Evolutionary conservation across 345 rosid species (phyloP).

Genomic region (Aurinia saxatilis): DNA sequence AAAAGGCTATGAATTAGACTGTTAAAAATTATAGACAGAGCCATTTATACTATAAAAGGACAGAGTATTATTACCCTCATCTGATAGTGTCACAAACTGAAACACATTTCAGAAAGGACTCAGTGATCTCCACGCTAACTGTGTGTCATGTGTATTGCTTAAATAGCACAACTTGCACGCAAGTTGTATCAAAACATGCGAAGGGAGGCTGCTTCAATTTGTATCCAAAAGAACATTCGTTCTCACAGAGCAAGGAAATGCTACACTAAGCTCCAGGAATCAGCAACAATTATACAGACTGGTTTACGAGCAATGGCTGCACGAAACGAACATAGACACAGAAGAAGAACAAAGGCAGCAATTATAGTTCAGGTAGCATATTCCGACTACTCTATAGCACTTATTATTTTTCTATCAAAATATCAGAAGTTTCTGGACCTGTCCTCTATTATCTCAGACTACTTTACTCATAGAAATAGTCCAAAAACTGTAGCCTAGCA

Average conservation of each 20-base stretch:
- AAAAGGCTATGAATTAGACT: not conserved
- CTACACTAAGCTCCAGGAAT: slow-evolving; percentile 36
- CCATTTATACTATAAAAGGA: not conserved
- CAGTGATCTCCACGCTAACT: slow-evolving; percentile 2
- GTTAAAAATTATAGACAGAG: not conserved
- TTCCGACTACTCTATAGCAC: not conserved
- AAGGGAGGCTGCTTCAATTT: slow-evolving; percentile 46
- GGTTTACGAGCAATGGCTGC: slow-evolving; percentile 58
- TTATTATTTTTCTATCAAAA: not conserved
- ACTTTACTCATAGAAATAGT: not conserved
- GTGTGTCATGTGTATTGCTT: slow-evolving; percentile 5
- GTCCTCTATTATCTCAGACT: not conserved
- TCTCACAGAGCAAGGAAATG: slow-evolving; percentile 34
- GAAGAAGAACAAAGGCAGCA: slow-evolving; percentile 55
- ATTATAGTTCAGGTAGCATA: slow-evolving; percentile 44
- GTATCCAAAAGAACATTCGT: slow-evolving; percentile 43
- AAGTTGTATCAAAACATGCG: slow-evolving; percentile 45
- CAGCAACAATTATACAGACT: slow-evolving; percentile 48
- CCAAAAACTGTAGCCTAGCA: not conserved
- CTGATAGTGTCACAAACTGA: not conserved
- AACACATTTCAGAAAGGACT: not conserved
- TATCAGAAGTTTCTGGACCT: not conserved
- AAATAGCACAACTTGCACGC: slow-evolving; percentile 51
- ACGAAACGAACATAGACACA: slow-evolving; percentile 39
- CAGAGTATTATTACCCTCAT: not conserved